Evolutionary conservation across 495 filamentous ascomycete species (phyloP), one percentile per base, ranked within the genome.

Genomic region (Astrocystis sublimbata): DNA sequence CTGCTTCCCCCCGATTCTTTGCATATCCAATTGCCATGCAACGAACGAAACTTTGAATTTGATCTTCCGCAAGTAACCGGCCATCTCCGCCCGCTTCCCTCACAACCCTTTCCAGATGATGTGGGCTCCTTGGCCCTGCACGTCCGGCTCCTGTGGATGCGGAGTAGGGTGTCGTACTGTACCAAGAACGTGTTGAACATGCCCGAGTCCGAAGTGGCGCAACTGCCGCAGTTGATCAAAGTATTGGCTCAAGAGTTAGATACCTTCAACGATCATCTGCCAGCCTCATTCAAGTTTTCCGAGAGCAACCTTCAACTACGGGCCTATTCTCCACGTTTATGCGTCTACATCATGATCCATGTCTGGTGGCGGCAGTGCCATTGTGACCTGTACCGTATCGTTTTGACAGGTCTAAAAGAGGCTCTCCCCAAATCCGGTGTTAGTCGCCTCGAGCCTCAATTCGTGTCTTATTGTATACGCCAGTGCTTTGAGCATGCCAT

Each of bases 41-140:
- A 79, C 65, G 80, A 83, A 64, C 77, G 78, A 7, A 79, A 81
- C 61, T 83, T 83, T 35, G 79, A 81, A 61, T 79, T 81, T 58
- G 80, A 81, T 65, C 72, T 81, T 7, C 78, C 80, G 0, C 76
- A 79, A 60, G 65, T 70, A 3, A 81, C 80, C 6, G 80, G 80
- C 54, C 69, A 73, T 36, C 73, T 81, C 6, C 67, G 71, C 15
- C 71, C 73, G 0, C 73, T 77, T 1, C 68, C 64, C 0, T 71
- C 74, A 0, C 68, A 62, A 1, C 66, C 73, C 1, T 74, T 81
- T 2, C 73, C 76, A 1, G 78, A 81, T 17, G 78, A 79, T n/a
- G 67, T 81, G 6, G 79, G 80, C 5, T 77, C 78, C 41, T 66
- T 80, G 45, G 79, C 78, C n/a, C 68, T 81, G 28, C 76, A 80